phyloP scores from a whole-genome alignment of 306 rosid genomes.

The Sicyos baderoa region DNA sequence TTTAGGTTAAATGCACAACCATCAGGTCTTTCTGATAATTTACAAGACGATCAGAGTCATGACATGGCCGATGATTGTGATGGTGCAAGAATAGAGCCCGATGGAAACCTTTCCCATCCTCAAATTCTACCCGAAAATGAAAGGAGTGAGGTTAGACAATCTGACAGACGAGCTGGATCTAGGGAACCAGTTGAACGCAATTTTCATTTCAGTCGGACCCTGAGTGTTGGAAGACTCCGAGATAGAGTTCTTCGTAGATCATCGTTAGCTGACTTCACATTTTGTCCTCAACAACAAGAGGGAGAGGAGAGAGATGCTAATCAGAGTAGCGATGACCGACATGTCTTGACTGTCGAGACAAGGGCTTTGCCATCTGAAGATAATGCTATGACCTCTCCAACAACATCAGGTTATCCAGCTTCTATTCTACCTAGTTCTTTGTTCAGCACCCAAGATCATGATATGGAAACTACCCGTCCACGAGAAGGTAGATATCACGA shows the following conservation, averaged over 20 bases:
- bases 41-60: slow-evolving; percentile 31
- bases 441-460: slow-evolving; percentile 59
- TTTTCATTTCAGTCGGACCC: slow-evolving; percentile 86
- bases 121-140: slow-evolving; percentile 41
- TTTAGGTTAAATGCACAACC: slow-evolving; percentile 31
- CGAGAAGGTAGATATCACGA: slow-evolving; percentile 87
- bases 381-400: slow-evolving; percentile 33
- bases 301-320: slow-evolving; percentile 52
- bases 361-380: slow-evolving; percentile 34
- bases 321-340: slow-evolving; percentile 35
- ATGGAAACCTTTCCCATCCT: slow-evolving; percentile 40
- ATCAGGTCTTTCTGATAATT: slow-evolving; percentile 29
- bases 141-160: slow-evolving; percentile 43
- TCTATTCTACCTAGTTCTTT: slow-evolving; percentile 51
- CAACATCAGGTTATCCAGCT: slow-evolving; percentile 41
- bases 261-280: slow-evolving; percentile 58
- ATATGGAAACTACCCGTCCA: slow-evolving; percentile 55
- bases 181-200: slow-evolving; percentile 85
- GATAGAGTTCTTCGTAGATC: slow-evolving; percentile 94
- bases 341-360: slow-evolving; percentile 37
- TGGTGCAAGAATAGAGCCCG: slow-evolving; percentile 33
- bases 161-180: slow-evolving; percentile 49
- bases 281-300: slow-evolving; percentile 71
- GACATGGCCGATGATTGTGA: slow-evolving; percentile 33
- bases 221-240: slow-evolving; percentile 98